phyloP scores from a whole-genome alignment of 1,284 basidiomycete genomes.

The Rhodotorula sp. region DNA sequence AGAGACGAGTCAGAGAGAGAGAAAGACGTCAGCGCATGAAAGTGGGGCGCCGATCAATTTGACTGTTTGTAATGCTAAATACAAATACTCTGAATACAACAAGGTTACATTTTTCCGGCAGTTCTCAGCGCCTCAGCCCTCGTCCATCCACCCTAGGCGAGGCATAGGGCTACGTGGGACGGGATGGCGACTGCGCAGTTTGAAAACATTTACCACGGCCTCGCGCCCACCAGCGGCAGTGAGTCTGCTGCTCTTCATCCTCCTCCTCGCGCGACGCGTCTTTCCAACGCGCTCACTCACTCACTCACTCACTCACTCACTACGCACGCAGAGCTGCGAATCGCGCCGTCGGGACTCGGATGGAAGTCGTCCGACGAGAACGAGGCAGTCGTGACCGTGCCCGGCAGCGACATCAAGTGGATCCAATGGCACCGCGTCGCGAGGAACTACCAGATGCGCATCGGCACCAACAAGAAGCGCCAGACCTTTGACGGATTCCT shows the following conservation, averaged over 20 bases:
- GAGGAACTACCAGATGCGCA: conserved; percentile 81
- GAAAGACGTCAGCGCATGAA: background rate
- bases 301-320: background rate
- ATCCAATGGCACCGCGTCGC: conserved; percentile 84
- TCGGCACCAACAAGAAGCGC: conserved; percentile 66
- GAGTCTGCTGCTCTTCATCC: conserved; percentile 48
- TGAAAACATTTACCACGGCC: conserved; percentile 74
- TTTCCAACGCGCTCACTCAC: background rate
- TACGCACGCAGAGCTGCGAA: conserved; percentile 68
- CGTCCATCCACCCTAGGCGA: background rate
- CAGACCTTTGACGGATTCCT: conserved; percentile 88
- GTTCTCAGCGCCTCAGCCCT: no score
- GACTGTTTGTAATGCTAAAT: no score
- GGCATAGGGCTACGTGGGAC: background rate
- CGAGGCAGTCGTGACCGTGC: conserved; percentile 62
- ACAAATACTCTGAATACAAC: no score
- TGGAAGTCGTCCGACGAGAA: conserved; percentile 71
- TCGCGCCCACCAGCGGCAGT: conserved; percentile 76
- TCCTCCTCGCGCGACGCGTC: conserved; percentile 15
- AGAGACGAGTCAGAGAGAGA: background rate
- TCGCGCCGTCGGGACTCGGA: conserved; percentile 82
- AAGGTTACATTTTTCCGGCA: no score
- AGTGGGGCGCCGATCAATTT: background rate
- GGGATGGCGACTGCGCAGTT: conserved; percentile 61
- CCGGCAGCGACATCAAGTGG: conserved; percentile 75